Conservation (phyloP, 805 yeast genomes). For the Clavispora carvajalis region DNA sequence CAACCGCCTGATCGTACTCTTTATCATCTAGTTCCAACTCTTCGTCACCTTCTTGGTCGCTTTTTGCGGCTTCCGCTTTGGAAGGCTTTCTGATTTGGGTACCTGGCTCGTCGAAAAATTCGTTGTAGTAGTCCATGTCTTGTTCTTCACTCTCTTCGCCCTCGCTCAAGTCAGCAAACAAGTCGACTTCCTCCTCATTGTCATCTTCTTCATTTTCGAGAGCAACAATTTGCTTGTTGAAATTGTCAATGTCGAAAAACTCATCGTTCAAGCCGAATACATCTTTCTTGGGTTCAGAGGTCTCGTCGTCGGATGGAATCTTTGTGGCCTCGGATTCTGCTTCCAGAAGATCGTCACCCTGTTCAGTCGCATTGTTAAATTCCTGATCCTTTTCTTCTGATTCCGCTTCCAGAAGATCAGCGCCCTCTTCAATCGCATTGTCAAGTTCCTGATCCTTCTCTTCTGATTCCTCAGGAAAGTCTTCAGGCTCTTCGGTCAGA, state of each 20-base stretch:
- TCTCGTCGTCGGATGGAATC: conserved; percentile 9
- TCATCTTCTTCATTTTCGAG: conserved; percentile 48
- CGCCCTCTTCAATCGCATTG: no score
- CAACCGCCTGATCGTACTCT: conserved; percentile 57
- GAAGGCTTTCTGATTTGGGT: conserved; percentile 15
- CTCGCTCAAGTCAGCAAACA: conserved; percentile 25
- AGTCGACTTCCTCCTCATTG: conserved; percentile 39
- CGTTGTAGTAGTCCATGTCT: conserved; percentile 57
- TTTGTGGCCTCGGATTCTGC: conserved; percentile 13
- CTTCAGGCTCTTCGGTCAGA: conserved; percentile 18
- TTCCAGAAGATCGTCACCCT: conserved; percentile 11
- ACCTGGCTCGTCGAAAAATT: conserved; percentile 53
- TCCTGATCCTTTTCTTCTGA: conserved; percentile 14
- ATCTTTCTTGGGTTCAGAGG: conserved; percentile 31
- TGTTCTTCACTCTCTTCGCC: conserved; percentile 44
- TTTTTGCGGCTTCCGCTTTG: conserved; percentile 14
- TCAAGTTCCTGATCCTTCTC: conserved; percentile 8
- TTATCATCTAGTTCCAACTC: conserved; percentile 44
- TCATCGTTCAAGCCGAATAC: conserved; percentile 72
- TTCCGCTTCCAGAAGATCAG: conserved; percentile 20
- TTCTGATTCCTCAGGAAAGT: conserved; percentile 3
- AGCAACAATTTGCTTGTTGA: conserved; percentile 67
- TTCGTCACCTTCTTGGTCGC: conserved; percentile 32
- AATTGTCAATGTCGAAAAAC: conserved; percentile 79
- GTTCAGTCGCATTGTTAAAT: conserved; percentile 1